Conservation (phyloP, 2,329 filamentous ascomycete species). For the Colletotrichum sp. region DNA sequence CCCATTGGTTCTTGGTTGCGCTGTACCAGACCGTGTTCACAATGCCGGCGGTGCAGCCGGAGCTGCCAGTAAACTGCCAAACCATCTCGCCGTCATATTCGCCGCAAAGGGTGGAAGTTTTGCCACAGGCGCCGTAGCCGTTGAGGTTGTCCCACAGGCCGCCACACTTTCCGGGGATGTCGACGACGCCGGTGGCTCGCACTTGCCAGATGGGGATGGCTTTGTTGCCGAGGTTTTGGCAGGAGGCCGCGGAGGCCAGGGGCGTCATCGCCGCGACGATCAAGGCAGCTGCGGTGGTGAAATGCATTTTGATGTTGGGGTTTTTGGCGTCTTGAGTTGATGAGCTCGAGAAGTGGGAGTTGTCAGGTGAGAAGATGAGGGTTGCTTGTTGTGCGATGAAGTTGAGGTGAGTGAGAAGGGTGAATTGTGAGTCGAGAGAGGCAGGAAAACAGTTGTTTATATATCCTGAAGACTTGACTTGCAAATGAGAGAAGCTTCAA, state of each 20-base stretch:
- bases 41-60: neutral
- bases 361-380: neutral
- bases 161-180: neutral
- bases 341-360: neutral
- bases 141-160: neutral
- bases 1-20: neutral
- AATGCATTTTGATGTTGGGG: neutral
- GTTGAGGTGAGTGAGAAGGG: neutral
- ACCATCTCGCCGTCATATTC: neutral
- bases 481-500: neutral
- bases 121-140: neutral
- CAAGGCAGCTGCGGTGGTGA: neutral
- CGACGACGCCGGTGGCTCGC: neutral
- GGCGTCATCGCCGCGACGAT: neutral
- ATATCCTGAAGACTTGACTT: neutral
- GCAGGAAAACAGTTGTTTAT: neutral
- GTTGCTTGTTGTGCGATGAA: neutral
- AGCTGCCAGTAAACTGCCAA: neutral
- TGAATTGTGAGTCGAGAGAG: neutral
- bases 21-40: neutral
- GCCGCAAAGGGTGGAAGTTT: neutral
- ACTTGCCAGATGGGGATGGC: neutral
- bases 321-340: neutral
- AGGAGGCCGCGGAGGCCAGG: neutral
- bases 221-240: neutral